A percentile compares a stretch with the other conserved stretches of the same genome.
phyloP scores from a whole-genome alignment of 257 asterid species.

The Paulownia fortunei region DNA sequence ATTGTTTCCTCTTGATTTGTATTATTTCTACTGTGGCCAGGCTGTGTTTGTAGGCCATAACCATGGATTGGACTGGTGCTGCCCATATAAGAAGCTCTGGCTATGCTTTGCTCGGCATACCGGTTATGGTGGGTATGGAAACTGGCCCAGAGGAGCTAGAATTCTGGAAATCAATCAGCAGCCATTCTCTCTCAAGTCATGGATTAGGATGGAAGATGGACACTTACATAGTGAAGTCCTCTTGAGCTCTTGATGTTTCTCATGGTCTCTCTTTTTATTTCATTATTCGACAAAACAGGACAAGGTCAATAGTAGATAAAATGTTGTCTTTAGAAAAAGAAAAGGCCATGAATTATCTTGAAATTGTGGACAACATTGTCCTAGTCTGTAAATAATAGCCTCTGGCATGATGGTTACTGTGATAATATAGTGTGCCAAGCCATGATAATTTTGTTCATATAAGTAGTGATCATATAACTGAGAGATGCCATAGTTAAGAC shows the following conservation, averaged over 20 bases:
- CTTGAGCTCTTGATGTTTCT: constrained; percentile 51
- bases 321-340: neutral
- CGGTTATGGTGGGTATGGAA: constrained; percentile 98
- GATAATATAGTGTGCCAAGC: no score
- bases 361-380: neutral
- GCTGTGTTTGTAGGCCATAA: constrained; percentile 93
- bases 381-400: neutral
- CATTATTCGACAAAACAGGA: neutral
- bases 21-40: constrained; percentile 42
- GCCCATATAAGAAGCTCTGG: constrained; percentile 80
- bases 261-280: neutral
- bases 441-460: no score
- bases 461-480: no score
- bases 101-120: constrained; percentile 89
- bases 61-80: constrained; percentile 98
- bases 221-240: constrained; percentile 57
- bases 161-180: constrained; percentile 61
- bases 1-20: neutral
- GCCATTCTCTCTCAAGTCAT: constrained; percentile 75
- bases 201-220: constrained; percentile 95
- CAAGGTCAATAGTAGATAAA: neutral
- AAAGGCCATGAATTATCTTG: neutral
- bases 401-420: neutral
- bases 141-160: constrained; percentile 81
- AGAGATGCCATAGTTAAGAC: no score